Base-by-base conservation (phyloP, 2,329 filamentous ascomycete species). In the Ascochyta lentis region DNA sequence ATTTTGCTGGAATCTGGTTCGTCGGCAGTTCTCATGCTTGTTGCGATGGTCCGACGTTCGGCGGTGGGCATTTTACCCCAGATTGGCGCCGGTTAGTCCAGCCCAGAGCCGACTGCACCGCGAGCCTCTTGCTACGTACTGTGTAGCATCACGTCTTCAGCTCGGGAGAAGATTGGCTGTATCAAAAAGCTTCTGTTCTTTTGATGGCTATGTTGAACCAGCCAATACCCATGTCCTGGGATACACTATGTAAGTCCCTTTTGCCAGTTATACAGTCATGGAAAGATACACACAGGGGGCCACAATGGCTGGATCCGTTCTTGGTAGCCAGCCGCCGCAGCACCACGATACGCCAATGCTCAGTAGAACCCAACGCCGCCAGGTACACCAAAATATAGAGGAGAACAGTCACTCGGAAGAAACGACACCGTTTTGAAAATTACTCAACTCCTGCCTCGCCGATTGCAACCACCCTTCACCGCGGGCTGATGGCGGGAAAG, bases 401-500 rank as follows among this genome's bases (percentile, higher is more conserved):
- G 6, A 23, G 24, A 12, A 15, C 6, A 3, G 33, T 6, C 16
- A 23, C 29, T 31, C 10, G 3, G 29, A 12, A 48, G 46, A n/a
- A 27, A 42, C 9, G 31, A 57, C n/a, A 3, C 24, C 41, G 34
- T 43, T 53, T 19, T 26, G 33, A 48, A 23, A 10, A 47, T n/a
- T 9, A 16, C 33, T 42, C 38, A 6, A 34, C 7, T 5, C 6
- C 15, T n/a, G 8, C 40, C 24, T 26, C 8, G 24, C 24, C 24
- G 1, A 26, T 26, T 1, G 8, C 8, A 8, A 26, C 24, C 5
- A 15, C 29, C 16, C 27, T 31, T 72, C 63, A 78, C 38, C 74
- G 67, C 23, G 73, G 73, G 38, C 72, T 70, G 34, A 79, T 67
- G 31, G 76, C 75, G 5, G 77, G 75, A 58, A 74, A 77, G 37